A percentile compares a stretch with the other conserved stretches of the same genome.
Conservation (phyloP, 805 yeast genomes). For the Ogataea philodendri region DNA sequence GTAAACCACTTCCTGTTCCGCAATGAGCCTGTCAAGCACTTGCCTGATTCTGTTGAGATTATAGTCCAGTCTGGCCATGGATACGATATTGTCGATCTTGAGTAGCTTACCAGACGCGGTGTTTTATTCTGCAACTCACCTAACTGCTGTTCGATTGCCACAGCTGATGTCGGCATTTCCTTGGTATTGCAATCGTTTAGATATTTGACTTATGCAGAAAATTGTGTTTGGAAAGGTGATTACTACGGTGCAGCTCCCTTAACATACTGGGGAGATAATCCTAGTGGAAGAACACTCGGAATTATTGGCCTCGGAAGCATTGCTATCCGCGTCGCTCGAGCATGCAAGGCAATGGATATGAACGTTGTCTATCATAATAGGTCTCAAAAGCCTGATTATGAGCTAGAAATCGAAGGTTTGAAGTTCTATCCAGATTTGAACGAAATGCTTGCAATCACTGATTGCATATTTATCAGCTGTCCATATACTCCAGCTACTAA, state of each 20-base stretch:
- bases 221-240: slow-evolving; percentile 36
- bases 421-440: slow-evolving; percentile 25
- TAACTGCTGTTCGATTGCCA: slow-evolving; percentile 38
- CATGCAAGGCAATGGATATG: slow-evolving; percentile 45
- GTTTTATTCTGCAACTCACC: slow-evolving; percentile 41
- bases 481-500: slow-evolving; percentile 39
- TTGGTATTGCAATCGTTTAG: slow-evolving; percentile 36
- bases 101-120: slow-evolving; percentile 33
- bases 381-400: slow-evolving; percentile 31
- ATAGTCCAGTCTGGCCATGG: slow-evolving; percentile 42
- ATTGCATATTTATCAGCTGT: slow-evolving; percentile 38
- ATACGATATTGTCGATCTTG: slow-evolving; percentile 39
- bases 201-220: slow-evolving; percentile 38
- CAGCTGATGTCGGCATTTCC: slow-evolving; percentile 39
- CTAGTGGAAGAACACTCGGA: slow-evolving; percentile 43
- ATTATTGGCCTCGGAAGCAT: slow-evolving; percentile 49
- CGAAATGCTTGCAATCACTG: slow-evolving; percentile 30
- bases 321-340: slow-evolving; percentile 42
- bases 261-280: slow-evolving; percentile 39
- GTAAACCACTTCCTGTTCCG: slow-evolving; percentile 36
- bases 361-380: slow-evolving; percentile 43
- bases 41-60: slow-evolving; percentile 37
- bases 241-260: slow-evolving; percentile 33
- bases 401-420: slow-evolving; percentile 35
- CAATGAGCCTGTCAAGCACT: slow-evolving; percentile 32